Base-by-base conservation (phyloP, 2,329 filamentous ascomycete genomes). In the Mariannaea sp. region DNA sequence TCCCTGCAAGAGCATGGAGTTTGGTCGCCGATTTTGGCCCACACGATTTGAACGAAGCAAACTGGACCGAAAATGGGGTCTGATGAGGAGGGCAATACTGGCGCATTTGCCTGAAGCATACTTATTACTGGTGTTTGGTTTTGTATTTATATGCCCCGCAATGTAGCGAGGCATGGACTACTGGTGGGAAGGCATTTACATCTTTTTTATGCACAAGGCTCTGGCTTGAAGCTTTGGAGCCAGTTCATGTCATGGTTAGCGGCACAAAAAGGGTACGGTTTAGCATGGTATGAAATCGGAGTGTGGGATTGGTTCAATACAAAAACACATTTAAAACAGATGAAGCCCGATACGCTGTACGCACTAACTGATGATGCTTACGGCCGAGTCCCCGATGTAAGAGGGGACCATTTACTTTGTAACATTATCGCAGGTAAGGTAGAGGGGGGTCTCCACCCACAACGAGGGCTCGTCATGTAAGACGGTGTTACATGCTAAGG, bases 171-270 rank as follows among this genome's bases (percentile, higher is more conserved):
- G 56, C 54, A 32, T 16, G 41, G 39, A 57, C 49, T 48, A 53
- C 42, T 36, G 22, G 45, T 45, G 48, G 53, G 46, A 49, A 57
- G 39, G 46, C 54, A 50, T 51, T 65, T 62, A 60, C 39, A 30
- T 35, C 35, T 53, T 64, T 61, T 59, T 60, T 65, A 58, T 53
- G 55, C 56, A 64, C 52, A 55, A 55, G 47, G 56, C 50, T 59
- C 54, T 38, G 50, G 62, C 62, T 64, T 64, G 62, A 64, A 42
- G 62, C 62, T 62, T 52, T 49, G 55, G 55, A 58, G 59, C 49
- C 60, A 59, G 50, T 58, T 63, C 46, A 62, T 64, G 54, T 60
- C 56, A 64, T 59, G 62, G 62, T 55, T 60, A 54, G 65, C 60
- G 62, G 60, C 53, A 65, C 60, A 24, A 65, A 65, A 65, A 56